Evolutionary conservation across 495 filamentous ascomycete genomes (phyloP), one percentile per base, ranked within the genome.

Genomic region (Penicillium macrosclerotiorum): DNA sequence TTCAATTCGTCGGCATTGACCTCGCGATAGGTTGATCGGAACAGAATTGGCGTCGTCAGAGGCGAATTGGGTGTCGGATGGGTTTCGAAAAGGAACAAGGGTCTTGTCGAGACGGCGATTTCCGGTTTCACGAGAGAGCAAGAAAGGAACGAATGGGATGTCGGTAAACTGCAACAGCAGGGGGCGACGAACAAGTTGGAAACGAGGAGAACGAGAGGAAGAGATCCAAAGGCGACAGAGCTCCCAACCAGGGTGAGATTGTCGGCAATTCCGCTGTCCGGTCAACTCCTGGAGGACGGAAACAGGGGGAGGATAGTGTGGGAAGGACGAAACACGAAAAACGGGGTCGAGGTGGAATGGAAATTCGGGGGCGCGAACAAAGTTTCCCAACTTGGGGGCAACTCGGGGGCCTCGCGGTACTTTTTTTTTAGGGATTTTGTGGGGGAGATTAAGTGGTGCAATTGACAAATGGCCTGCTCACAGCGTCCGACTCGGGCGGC

Each of bases 401-500:
- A n/a, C n/a, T n/a, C n/a, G n/a, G n/a, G n/a, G n/a, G n/a, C n/a
- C n/a, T n/a, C n/a, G n/a, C n/a, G n/a, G n/a, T n/a, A n/a, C n/a
- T 45, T 45, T 57, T 46, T 51, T 40, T 55, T 47, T 43, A n/a
- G n/a, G n/a, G n/a, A n/a, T 52, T 52, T 54, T 44, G 37, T 42
- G 0, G 13, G 30, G 14, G 6, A 16, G 17, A 39, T 49, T 42
- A 48, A 51, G 43, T 9, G 49, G 24, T 12, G 35, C 52, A 56
- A 57, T 63, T 58, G 48, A 38, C 45, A 64, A 69, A 61, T 38
- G 37, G 54, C 65, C 68, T 68, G 68, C 65, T 70, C 65, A 69
- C 66, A 65, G 62, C 62, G 62, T 69, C 65, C 69, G 57, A 52
- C 65, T 59, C 44, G 51, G 45, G 66, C 66, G 65, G 66, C 64